A percentile compares a stretch with the other conserved stretches of the same genome.
These are phyloP conservation scores for Lepidium sativum DNA, from an alignment of 345 rosid genomes.

Conservation along the genomic window DNA sequence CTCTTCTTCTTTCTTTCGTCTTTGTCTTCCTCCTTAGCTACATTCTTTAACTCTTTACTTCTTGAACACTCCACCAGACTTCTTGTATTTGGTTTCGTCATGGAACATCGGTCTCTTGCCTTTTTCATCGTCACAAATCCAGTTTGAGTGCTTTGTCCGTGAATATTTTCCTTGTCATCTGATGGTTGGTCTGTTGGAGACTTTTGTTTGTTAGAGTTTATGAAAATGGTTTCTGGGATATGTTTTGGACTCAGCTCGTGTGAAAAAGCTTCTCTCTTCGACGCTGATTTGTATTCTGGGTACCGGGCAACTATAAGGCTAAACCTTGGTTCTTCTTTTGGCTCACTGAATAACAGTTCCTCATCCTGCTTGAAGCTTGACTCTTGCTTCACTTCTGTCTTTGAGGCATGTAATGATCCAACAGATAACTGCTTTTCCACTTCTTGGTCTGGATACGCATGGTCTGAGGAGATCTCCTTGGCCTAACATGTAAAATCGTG, in stretches of 20 bases:
- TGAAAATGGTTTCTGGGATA: slow-evolving; percentile 5
- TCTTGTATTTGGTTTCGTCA: background rate
- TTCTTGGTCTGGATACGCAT: slow-evolving; percentile 2
- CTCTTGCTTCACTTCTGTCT: background rate
- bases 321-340: background rate
- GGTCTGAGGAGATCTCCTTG: slow-evolving; percentile 11
- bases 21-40: slow-evolving; percentile 1
- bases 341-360: slow-evolving; percentile 11
- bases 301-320: background rate
- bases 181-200: slow-evolving; percentile 1
- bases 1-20: slow-evolving; percentile 21
- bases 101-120: slow-evolving; percentile 25
- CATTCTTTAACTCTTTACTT: slow-evolving; percentile 5
- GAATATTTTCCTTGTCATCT: slow-evolving; percentile 29
- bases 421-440: background rate
- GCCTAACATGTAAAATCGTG: slow-evolving; percentile 8
- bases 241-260: slow-evolving; percentile 14
- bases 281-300: slow-evolving; percentile 7
- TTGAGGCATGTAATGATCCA: background rate
- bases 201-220: background rate
- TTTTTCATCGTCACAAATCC: slow-evolving; percentile 53
- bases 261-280: slow-evolving; percentile 9
- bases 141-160: slow-evolving; percentile 13
- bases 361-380: slow-evolving; percentile 15
- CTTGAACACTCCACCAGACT: slow-evolving; percentile 24